Base-by-base conservation (phyloP, 2,329 filamentous ascomycete genomes). In the Bipolaris oryzae region DNA sequence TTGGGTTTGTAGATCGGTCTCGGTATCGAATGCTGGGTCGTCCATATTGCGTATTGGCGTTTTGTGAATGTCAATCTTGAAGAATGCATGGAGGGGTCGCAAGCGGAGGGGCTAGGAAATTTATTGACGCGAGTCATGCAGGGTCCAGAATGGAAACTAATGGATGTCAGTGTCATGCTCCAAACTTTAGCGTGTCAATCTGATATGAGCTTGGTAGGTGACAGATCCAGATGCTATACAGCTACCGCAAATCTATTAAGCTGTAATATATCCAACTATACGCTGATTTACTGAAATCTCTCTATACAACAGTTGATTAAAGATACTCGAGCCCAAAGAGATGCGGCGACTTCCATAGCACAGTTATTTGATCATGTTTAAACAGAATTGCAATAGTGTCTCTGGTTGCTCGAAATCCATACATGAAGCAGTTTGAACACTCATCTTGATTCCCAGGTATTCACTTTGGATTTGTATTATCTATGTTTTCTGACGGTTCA, bases 1-100 rank as follows among this genome's bases (percentile, higher is more conserved):
- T 75, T 89, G 85, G 16, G 75, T 77, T 52, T 72, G 72, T 0
- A 80, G 77, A 63, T 82, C 79, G 7, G 76, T 76, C 57, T 81
- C 76, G 1, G 63, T 62, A 10, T 68, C 66, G 45, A 75, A 74
- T 13, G 67, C 72, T 16, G 70, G 64, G 44, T 75, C 72, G 58
- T 74, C 66, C 72, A 74, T 74, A n/a, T 45, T 57, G 44, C 7
- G 45, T 34, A 25, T 39, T 13, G n/a, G 21, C 16, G 25, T 37
- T 39, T 44, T 21, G 42, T 33, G 28, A 46, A 21, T 34, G 31
- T 46, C 25, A 16, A 6, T 35, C 20, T 20, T 15, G 16, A 38
- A 44, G 25, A 45, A 20, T 25, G 2, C 31, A 7, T 25, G 4
- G 52, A 44, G 51, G 51, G 50, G 55, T 23, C 18, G 44, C 33